Evolutionary conservation across 768 basidiomycete genomes (phyloP).

Genomic region (Trametes coccinea): DNA sequence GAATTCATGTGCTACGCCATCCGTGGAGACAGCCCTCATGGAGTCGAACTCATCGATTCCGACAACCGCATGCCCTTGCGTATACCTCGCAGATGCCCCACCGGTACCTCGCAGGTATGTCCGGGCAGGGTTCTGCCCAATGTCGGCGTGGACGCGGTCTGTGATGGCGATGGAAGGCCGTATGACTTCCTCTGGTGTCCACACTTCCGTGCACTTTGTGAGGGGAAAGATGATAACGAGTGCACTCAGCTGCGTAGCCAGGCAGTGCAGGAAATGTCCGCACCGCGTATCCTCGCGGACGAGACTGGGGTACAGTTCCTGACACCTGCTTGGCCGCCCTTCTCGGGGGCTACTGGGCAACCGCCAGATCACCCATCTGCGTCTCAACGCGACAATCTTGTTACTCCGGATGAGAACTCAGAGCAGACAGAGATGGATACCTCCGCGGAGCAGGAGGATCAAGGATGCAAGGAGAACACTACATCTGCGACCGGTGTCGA

Average conservation of each 20-base stretch:
- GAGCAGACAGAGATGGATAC: no score
- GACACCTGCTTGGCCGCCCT: background rate
- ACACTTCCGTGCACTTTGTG: slow-evolving; percentile 6
- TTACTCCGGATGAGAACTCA: no score
- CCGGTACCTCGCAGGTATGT: background rate
- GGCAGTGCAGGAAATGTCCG: background rate
- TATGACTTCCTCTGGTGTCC: slow-evolving; percentile 15
- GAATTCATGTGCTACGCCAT: background rate
- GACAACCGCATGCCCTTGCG: no score
- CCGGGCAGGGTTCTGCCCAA: background rate
- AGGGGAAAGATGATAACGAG: background rate
- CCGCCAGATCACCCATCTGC: no score
- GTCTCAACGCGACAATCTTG: no score
- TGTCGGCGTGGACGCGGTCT: background rate
- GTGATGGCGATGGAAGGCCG: background rate
- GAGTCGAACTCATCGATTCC: no score
- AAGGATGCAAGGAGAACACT: no score
- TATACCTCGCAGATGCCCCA: background rate
- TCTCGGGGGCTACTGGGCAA: background rate
- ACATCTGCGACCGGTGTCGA: no score
- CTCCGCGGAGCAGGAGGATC: no score
- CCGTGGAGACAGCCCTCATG: background rate
- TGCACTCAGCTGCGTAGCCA: background rate
- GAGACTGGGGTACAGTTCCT: background rate
- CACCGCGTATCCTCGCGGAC: background rate